Evolutionary conservation across 768 basidiomycete species (phyloP).

Genomic region (Mrakia gelida): DNA sequence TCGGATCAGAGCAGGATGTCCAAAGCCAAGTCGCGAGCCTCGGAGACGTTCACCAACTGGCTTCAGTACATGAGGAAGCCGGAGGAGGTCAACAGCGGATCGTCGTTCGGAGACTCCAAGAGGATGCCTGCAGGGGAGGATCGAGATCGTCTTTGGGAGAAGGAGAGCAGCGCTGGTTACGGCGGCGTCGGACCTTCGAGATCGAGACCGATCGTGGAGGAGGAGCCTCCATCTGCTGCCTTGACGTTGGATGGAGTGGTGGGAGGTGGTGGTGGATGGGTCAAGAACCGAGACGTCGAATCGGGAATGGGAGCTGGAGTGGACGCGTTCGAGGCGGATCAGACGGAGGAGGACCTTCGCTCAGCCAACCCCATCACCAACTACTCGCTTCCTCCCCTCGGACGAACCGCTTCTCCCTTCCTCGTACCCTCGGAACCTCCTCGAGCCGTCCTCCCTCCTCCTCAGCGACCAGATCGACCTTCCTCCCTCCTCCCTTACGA

Average conservation of each 20-base stretch:
- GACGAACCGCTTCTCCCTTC: not conserved
- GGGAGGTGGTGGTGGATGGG: not conserved
- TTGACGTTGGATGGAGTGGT: not conserved
- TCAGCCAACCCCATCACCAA: not conserved
- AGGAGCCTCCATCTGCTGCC: not conserved
- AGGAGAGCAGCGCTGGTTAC: not conserved
- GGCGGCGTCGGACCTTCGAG: not conserved
- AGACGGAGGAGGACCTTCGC: constrained; percentile 4
- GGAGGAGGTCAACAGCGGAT: not conserved
- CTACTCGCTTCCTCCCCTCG: not conserved
- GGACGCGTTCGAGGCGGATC: not conserved
- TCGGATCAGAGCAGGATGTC: not conserved
- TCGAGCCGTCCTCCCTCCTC: not conserved
- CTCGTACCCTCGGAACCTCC: not conserved
- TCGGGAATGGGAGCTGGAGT: not conserved
- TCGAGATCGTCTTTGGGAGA: constrained; percentile 9
- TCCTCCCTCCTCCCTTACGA: not conserved
- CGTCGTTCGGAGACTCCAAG: not conserved
- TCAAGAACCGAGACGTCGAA: constrained; percentile 5
- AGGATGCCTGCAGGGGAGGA: not conserved
- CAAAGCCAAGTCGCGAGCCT: not conserved
- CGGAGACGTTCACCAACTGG: constrained; percentile 13
- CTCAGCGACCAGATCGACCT: not conserved
- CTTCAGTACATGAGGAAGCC: not conserved
- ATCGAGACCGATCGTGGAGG: no score